These are phyloP conservation scores for Cyberlindnera xishuangbannaensis DNA, from an alignment of 805 yeast species.

Conservation along the genomic window DNA sequence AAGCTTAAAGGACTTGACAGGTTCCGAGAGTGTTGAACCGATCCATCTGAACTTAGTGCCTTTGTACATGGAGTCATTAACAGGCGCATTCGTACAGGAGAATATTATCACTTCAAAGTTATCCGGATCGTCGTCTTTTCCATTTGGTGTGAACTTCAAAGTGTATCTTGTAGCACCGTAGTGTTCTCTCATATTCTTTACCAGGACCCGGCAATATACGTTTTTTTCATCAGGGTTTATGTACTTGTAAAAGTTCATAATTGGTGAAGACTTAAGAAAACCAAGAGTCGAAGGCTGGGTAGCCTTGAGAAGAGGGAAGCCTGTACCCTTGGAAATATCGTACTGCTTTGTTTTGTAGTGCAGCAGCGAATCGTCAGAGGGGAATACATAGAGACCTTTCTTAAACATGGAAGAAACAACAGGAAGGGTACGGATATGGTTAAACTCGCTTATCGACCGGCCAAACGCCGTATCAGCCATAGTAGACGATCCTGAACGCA, in stretches of 20 bases:
- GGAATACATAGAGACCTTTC: slow-evolving; percentile 34
- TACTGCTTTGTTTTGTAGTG: slow-evolving; percentile 25
- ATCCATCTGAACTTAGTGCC: slow-evolving; percentile 34
- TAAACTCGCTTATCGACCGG: slow-evolving; percentile 19
- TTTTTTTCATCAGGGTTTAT: slow-evolving; percentile 18
- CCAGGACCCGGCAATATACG: slow-evolving; percentile 29
- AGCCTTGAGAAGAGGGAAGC: slow-evolving; percentile 32
- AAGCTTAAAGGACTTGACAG: slow-evolving; percentile 30
- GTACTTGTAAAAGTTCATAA: slow-evolving; percentile 28
- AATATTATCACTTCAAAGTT: slow-evolving; percentile 26
- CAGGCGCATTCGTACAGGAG: slow-evolving; percentile 26
- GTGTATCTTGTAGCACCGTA: slow-evolving; percentile 27
- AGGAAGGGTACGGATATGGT: slow-evolving; percentile 27
- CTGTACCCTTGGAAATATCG: slow-evolving; percentile 31
- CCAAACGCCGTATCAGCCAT: slow-evolving; percentile 22
- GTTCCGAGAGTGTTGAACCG: slow-evolving; percentile 28
- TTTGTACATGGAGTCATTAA: slow-evolving; percentile 28
- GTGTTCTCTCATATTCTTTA: slow-evolving; percentile 16
- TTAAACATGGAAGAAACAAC: slow-evolving; percentile 29
- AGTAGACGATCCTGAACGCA: slow-evolving; percentile 13
- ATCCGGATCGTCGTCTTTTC: slow-evolving; percentile 9
- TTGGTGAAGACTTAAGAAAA: slow-evolving; percentile 25
- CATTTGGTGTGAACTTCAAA: slow-evolving; percentile 26
- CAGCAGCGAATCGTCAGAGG: slow-evolving; percentile 29
- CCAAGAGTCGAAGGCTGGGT: slow-evolving; percentile 27